These are phyloP conservation scores for Naematelia encephala DNA, from an alignment of 768 basidiomycete species.

Conservation along the genomic window DNA sequence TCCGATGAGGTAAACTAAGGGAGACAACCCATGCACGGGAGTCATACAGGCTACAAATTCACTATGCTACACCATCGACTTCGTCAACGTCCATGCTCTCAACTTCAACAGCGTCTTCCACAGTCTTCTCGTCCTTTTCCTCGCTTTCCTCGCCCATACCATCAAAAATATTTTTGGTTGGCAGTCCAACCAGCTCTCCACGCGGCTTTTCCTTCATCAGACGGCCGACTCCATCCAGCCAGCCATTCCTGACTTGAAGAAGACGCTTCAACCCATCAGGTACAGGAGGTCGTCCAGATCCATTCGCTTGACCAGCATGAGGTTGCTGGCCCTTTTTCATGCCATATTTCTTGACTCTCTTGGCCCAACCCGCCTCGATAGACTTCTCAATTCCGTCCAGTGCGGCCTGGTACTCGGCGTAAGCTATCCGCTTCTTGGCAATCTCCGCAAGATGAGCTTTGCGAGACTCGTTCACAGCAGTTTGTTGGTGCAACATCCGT, in stretches of 20 bases:
- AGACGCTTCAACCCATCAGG: conserved; percentile 53
- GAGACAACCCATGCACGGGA: too few relatives aligned
- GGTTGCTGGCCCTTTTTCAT: conserved; percentile 18
- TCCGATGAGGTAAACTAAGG: too few relatives aligned
- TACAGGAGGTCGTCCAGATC: conserved; percentile 37
- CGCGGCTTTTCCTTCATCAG: conserved; percentile 72
- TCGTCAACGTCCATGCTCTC: conserved; percentile 11
- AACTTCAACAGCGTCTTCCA: conserved; percentile 24
- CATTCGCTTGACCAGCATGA: conserved; percentile 3
- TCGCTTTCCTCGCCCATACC: conserved; percentile 55
- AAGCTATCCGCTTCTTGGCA: conserved; percentile 81
- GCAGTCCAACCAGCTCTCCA: conserved; percentile 44
- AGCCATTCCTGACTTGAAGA: conserved; percentile 70
- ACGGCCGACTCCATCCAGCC: conserved; percentile 71
- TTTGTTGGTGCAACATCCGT: conserved; percentile 68
- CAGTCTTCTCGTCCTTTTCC: conserved; percentile 31
- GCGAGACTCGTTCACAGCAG: conserved; percentile 78
- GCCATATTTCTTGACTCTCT: conserved; percentile 71
- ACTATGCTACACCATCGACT: conserved; percentile 1
- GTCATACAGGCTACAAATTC: not conserved
- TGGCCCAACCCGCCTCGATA: conserved; percentile 68
- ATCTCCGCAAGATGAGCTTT: conserved; percentile 67
- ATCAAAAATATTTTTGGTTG: conserved; percentile 57
- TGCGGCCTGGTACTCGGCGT: conserved; percentile 82
- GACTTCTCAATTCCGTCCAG: conserved; percentile 84